A percentile compares a stretch with the other conserved stretches of the same genome.
Conservation (phyloP, 2,329 filamentous ascomycete genomes). For the Fusarium caatingaense region DNA sequence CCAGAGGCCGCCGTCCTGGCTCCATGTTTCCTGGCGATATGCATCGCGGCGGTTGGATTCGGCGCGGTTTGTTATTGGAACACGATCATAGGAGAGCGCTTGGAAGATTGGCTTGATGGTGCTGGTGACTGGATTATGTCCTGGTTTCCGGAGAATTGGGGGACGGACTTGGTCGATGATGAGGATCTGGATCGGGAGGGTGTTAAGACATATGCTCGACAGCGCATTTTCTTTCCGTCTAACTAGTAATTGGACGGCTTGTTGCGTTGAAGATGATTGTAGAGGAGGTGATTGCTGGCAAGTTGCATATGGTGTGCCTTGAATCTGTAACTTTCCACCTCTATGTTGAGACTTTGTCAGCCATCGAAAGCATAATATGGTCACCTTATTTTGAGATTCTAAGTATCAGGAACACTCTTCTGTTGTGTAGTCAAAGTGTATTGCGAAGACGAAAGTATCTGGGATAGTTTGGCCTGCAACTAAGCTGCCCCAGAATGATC, state of each 20-base stretch:
- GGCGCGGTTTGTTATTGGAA: slow-evolving; percentile 21
- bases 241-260: neutral
- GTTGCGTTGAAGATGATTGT: neutral
- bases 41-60: slow-evolving; percentile 19
- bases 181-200: slow-evolving; percentile 30
- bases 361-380: too few species aligned
- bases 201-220: slow-evolving; percentile 49
- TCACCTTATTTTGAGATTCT: too few species aligned
- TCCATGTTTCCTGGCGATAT: slow-evolving; percentile 43
- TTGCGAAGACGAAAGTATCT: too few species aligned
- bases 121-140: neutral
- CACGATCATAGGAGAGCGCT: neutral
- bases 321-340: neutral
- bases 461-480: too few species aligned
- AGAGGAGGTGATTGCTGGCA: neutral
- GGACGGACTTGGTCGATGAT: slow-evolving; percentile 25
- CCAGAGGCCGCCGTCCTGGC: slow-evolving; percentile 42
- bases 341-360: neutral
- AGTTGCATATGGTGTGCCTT: neutral
- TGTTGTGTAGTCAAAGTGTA: too few species aligned
- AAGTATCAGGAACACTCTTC: too few species aligned
- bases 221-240: slow-evolving; percentile 16
- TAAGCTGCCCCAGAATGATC: too few species aligned
- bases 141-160: slow-evolving; percentile 16
- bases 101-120: neutral